Evolutionary conservation across 306 rosid species (phyloP), one percentile per base, ranked within the genome.

Genomic region (Spatholobus suberectus): DNA sequence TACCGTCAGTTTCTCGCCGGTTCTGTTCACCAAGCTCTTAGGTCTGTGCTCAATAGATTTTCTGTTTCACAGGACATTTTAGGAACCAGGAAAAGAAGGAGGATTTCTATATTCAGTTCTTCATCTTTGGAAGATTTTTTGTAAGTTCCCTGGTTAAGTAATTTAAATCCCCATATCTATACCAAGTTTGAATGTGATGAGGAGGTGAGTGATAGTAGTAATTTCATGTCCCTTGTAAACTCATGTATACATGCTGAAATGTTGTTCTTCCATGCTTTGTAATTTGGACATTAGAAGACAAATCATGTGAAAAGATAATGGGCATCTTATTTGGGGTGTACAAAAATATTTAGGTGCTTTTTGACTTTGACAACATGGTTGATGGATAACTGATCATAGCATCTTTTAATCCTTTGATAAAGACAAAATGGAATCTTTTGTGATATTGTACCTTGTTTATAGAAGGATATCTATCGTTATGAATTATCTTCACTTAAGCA

Each of bases 11-110:
- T 86, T 82, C 92, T 83, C 10, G 92, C 89, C 9, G 82, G 76
- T 21, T 89, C 93, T 24, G 84, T 90, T 76, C 84, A 86, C 83
- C 91, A 90, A 70, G 92, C 92, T 51, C 86, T 92, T 65, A 83
- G 82, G 62, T 86, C 92, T 61, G 90, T 92, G 13, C 85, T 92
- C 14, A 85, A 84, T 70, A 89, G 89, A 72, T 90, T 87, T 85
- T 87, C 92, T 57, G 81, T 74, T 84, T 85, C 95, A 63, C 78
- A 86, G 29, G 95, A 89, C 24, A 75, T 88, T 23, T 73, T 86
- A 14, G 88, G 88, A 80, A 77, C 80, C 54, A 78, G 86, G 20
- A 89, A 91, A 83, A 88, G 88, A 37, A 76, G 78, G 23, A 87
- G 89, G 78, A 35, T 82, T 77, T 89, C 92, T 41, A 80, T 89